Conservation (phyloP, 805 yeast genomes). For the Metschnikowia rubicola region DNA sequence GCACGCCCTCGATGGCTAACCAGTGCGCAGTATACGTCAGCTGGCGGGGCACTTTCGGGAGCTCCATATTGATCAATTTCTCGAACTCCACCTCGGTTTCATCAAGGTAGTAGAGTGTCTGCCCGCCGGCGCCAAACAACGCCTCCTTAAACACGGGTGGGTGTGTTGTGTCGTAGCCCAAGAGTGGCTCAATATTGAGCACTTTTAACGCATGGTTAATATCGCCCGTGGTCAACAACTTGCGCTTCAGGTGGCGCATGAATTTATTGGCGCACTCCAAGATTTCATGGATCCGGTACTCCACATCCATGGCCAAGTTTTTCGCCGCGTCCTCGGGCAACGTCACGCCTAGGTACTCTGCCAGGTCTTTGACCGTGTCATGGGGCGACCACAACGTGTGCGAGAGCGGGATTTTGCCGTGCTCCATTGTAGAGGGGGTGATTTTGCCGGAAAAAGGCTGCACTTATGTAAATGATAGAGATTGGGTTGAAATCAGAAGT, state of each 20-base stretch:
- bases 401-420: constrained; percentile 56
- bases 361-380: constrained; percentile 94
- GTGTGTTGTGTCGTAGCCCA: constrained; percentile 73
- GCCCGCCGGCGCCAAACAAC: constrained; percentile 79
- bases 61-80: constrained; percentile 84
- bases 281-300: constrained; percentile 91
- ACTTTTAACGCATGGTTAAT: constrained; percentile 77
- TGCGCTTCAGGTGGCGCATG: constrained; percentile 90
- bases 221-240: constrained; percentile 75
- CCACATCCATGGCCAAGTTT: constrained; percentile 98
- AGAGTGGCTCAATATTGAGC: constrained; percentile 89
- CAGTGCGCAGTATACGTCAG: constrained; percentile 94
- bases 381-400: constrained; percentile 97
- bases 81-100: constrained; percentile 94
- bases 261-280: constrained; percentile 93
- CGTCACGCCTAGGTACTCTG: constrained; percentile 82
- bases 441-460: too few relatives aligned
- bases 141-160: constrained; percentile 84
- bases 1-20: constrained; percentile 98
- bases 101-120: constrained; percentile 86
- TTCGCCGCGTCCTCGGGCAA: constrained; percentile 91
- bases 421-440: constrained; percentile 6
- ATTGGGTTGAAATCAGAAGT: too few relatives aligned
- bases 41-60: constrained; percentile 92
- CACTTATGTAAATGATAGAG: too few relatives aligned